phyloP scores from a whole-genome alignment of 371 early-diverging fungal genomes.

The Dipsacomyces acuminosporus region DNA sequence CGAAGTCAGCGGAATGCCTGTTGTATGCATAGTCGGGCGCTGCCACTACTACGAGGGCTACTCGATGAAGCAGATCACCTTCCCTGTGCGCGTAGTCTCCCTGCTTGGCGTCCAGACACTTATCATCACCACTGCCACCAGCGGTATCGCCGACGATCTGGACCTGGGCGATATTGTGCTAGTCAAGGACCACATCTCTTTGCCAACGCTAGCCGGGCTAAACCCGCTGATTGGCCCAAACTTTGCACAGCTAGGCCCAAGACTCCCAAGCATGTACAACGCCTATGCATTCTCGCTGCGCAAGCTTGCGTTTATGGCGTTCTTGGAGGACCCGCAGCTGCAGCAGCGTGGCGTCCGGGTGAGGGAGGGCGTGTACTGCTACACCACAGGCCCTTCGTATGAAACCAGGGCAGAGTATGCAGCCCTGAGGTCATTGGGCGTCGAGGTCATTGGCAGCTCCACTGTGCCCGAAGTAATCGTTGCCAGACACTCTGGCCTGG shows the following conservation, averaged over 20 bases:
- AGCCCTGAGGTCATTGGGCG: constrained; percentile 67
- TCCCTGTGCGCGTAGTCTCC: constrained; percentile 84
- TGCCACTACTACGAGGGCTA: constrained; percentile 89
- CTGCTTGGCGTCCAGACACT: constrained; percentile 76
- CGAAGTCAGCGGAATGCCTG: constrained; percentile 65
- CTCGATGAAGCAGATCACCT: constrained; percentile 69
- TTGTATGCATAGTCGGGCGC: constrained; percentile 78
- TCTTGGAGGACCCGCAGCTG: constrained; percentile 24
- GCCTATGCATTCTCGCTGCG: constrained; percentile 82
- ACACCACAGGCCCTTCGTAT: constrained; percentile 88
- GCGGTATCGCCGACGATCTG: constrained; percentile 69
- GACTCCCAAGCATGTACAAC: constrained; percentile 84
- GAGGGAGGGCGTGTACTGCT: constrained; percentile 77
- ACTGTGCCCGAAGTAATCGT: constrained; percentile 91
- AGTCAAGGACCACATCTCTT: constrained; percentile 79
- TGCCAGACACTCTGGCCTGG: constrained; percentile 85
- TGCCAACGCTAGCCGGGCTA: constrained; percentile 77
- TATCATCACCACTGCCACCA: constrained; percentile 81
- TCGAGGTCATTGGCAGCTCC: constrained; percentile 89
- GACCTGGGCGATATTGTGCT: constrained; percentile 86
- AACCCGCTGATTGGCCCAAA: constrained; percentile 88
- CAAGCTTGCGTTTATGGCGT: constrained; percentile 48
- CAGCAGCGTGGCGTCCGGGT: constrained; percentile 41
- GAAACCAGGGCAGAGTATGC: constrained; percentile 88
- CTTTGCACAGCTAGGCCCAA: constrained; percentile 74